These are phyloP conservation scores for Candida easanensis DNA, from an alignment of 805 yeast species.

Conservation along the genomic window DNA sequence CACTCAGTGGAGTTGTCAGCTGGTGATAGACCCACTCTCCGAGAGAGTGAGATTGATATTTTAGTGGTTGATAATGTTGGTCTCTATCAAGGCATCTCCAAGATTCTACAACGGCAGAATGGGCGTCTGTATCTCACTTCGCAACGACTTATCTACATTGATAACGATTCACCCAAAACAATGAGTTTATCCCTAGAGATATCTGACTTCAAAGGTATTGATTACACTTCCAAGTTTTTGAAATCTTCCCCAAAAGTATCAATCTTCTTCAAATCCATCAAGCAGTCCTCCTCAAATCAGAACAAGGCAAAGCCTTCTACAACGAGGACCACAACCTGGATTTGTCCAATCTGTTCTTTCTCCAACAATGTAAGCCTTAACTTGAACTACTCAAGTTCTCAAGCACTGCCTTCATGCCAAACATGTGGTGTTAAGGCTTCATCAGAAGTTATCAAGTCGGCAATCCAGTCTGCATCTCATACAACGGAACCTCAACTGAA, in stretches of 20 bases:
- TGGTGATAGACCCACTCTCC: conserved; percentile 37
- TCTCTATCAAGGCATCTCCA: conserved; percentile 71
- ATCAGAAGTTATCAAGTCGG: conserved; percentile 32
- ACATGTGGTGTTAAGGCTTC: conserved; percentile 61
- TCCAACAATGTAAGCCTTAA: conserved; percentile 45
- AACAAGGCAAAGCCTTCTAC: conserved; percentile 2
- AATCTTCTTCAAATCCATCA: conserved; percentile 31
- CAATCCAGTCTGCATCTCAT: conserved; percentile 21
- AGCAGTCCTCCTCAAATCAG: conserved; percentile 2
- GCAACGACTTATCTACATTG: conserved; percentile 70
- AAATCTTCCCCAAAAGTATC: conserved; percentile 79
- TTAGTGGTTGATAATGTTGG: conserved; percentile 60
- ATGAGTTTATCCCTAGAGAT: conserved; percentile 49
- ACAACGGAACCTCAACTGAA: neutral
- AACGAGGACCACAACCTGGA: conserved; percentile 48
- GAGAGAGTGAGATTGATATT: conserved; percentile 50
- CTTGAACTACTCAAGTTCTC: conserved; percentile 25
- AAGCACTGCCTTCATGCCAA: conserved; percentile 44
- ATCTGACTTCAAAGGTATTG: conserved; percentile 37
- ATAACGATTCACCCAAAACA: conserved; percentile 39
- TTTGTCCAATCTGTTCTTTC: conserved; percentile 85
- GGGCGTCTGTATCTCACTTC: conserved; percentile 82
- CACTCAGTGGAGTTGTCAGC: conserved; percentile 35
- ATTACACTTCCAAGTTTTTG: conserved; percentile 54
- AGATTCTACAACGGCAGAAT: conserved; percentile 58